Percentiles rank a stretch among this genome's conserved stretches.
phyloP scores from a whole-genome alignment of 2,329 filamentous ascomycete species.

The Paradendryphiella salina region DNA sequence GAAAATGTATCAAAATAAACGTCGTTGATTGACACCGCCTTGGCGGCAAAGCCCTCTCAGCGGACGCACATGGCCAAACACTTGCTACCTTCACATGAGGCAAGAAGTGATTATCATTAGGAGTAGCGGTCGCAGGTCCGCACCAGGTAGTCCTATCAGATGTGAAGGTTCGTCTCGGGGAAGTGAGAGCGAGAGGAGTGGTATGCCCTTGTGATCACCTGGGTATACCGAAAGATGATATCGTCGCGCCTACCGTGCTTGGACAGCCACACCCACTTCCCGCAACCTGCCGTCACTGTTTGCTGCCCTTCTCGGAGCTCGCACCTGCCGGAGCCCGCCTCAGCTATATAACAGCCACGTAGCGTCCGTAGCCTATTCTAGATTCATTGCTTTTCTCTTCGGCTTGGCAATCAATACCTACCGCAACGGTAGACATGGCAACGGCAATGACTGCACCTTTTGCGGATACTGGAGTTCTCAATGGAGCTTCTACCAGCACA shows the following conservation, averaged over 20 bases:
- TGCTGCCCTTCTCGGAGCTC: background rate
- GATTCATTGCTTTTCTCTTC: background rate
- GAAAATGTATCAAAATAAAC: too few relatives aligned
- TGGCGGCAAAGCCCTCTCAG: too few relatives aligned
- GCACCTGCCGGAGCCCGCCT: background rate
- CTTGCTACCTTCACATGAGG: too few relatives aligned
- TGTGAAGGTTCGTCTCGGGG: too few relatives aligned
- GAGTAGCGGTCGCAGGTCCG: too few relatives aligned
- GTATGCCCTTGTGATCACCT: too few relatives aligned
- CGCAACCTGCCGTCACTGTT: background rate
- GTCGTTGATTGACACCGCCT: too few relatives aligned
- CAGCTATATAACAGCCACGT: background rate
- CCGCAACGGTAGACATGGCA: slow-evolving; percentile 4
- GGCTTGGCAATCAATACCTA: background rate
- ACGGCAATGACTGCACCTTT: background rate
- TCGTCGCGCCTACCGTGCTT: background rate
- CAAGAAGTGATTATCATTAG: too few relatives aligned
- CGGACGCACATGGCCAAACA: too few relatives aligned
- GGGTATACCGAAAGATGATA: background rate
- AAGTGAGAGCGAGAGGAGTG: too few relatives aligned
- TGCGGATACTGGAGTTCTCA: background rate
- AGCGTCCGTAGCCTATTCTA: background rate
- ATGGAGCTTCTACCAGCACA: background rate
- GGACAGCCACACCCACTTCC: slow-evolving; percentile 7
- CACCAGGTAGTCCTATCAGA: too few relatives aligned